Evolutionary conservation across 2,329 filamentous ascomycete species (phyloP).

Genomic region (Cladosporium sphaerospermum): DNA sequence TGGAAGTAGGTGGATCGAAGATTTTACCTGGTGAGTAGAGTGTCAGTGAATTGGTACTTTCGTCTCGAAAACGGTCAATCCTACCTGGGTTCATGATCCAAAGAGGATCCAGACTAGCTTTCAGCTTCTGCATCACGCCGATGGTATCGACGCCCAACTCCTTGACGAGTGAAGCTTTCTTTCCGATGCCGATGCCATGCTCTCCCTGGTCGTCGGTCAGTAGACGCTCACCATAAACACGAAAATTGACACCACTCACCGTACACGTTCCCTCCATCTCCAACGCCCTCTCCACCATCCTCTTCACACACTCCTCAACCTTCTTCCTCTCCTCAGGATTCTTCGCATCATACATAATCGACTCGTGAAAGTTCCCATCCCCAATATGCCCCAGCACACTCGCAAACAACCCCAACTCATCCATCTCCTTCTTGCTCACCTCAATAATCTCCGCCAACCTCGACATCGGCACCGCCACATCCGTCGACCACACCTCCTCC

Average conservation of each 20-base stretch:
- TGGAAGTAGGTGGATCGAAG: neutral
- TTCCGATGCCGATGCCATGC: constrained; percentile 78
- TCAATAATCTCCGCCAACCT: constrained; percentile 62
- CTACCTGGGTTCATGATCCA: constrained; percentile 93
- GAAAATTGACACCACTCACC: constrained; percentile 4
- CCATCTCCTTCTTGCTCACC: constrained; percentile 81
- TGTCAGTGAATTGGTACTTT: neutral
- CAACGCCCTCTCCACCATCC: constrained; percentile 84
- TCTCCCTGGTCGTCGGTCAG: constrained; percentile 50
- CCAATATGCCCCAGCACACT: constrained; percentile 86
- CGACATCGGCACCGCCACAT: constrained; percentile 57
- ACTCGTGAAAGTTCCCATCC: constrained; percentile 91
- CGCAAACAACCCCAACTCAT: constrained; percentile 77
- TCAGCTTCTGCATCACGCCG: constrained; percentile 77
- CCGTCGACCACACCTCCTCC: constrained; percentile 55
- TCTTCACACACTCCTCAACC: constrained; percentile 74
- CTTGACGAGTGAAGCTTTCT: constrained; percentile 71
- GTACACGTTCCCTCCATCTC: constrained; percentile 94
- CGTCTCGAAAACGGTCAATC: constrained; percentile 32
- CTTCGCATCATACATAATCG: constrained; percentile 76
- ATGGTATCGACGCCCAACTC: constrained; percentile 78
- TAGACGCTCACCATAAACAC: neutral
- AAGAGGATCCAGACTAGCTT: constrained; percentile 71
- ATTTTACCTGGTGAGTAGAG: neutral
- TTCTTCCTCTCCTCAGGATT: constrained; percentile 64